Conservation (phyloP, 2,329 filamentous ascomycete species). For the Geosmithia morbida region DNA sequence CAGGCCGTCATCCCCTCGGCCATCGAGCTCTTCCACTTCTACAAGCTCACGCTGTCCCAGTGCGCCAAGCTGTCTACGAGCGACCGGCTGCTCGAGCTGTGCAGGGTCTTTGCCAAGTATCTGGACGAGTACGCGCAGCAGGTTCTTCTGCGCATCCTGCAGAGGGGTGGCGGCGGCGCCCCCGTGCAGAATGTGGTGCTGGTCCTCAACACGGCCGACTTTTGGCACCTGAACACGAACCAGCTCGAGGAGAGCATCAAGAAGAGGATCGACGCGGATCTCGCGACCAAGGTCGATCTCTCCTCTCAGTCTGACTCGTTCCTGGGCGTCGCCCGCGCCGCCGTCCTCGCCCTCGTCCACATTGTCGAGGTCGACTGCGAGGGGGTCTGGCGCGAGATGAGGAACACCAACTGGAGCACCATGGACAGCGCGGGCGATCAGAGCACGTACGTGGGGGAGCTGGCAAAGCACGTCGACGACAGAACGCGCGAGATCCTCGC, state of each 20-base stretch:
- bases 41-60: constrained; percentile 82
- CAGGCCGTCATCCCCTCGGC: constrained; percentile 86
- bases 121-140: constrained; percentile 92
- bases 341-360: constrained; percentile 70
- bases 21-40: constrained; percentile 95
- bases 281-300: constrained; percentile 66
- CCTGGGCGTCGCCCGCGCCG: constrained; percentile 82
- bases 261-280: constrained; percentile 69
- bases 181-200: constrained; percentile 62
- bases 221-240: constrained; percentile 86
- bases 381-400: constrained; percentile 90
- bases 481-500: constrained; percentile 62
- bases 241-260: constrained; percentile 94
- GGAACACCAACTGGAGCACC: constrained; percentile 85
- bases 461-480: constrained; percentile 58
- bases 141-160: constrained; percentile 61
- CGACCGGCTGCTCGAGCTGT: constrained; percentile 71
- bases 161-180: constrained; percentile 37
- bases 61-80: constrained; percentile 93
- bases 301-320: constrained; percentile 91
- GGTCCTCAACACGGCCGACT: constrained; percentile 92
- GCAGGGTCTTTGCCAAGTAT: constrained; percentile 78
- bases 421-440: constrained; percentile 91
- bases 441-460: constrained; percentile 76
- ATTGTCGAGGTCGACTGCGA: constrained; percentile 75